These are phyloP conservation scores for Solanum lignicaule DNA, from an alignment of 257 asterid species.

Conservation along the genomic window DNA sequence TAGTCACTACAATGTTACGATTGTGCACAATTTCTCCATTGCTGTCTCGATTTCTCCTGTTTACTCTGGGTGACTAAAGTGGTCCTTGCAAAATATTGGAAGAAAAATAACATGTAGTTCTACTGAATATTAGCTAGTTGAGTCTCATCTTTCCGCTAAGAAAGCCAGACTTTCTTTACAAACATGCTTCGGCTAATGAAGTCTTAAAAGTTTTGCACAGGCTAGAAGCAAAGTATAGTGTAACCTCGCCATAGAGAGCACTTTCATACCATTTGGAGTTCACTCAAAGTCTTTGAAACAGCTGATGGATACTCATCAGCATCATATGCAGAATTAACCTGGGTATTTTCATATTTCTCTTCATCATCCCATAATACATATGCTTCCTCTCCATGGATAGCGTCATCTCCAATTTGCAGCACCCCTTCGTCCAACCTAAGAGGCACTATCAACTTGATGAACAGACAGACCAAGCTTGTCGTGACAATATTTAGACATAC, in stretches of 20 bases:
- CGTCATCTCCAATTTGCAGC: conserved; percentile 23
- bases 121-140: not conserved
- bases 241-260: not conserved
- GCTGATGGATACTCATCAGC: conserved; percentile 37
- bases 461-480: conserved; percentile 31
- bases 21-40: not conserved
- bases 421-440: conserved; percentile 32
- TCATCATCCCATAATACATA: conserved; percentile 20
- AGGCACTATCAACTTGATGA: conserved; percentile 26
- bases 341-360: conserved; percentile 17
- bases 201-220: not conserved
- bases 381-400: conserved; percentile 38
- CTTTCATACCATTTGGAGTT: conserved; percentile 22
- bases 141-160: not conserved
- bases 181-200: not conserved
- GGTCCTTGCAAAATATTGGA: not conserved
- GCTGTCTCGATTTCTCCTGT: not conserved
- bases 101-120: not conserved
- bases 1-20: not conserved
- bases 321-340: conserved; percentile 28
- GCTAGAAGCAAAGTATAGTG: not conserved
- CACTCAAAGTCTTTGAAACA: conserved; percentile 16
- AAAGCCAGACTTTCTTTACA: not conserved
- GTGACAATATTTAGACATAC: conserved; percentile 24
- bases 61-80: not conserved